Conservation (phyloP, 2,329 filamentous ascomycete genomes). For the Sarocladiaceae sp. region DNA sequence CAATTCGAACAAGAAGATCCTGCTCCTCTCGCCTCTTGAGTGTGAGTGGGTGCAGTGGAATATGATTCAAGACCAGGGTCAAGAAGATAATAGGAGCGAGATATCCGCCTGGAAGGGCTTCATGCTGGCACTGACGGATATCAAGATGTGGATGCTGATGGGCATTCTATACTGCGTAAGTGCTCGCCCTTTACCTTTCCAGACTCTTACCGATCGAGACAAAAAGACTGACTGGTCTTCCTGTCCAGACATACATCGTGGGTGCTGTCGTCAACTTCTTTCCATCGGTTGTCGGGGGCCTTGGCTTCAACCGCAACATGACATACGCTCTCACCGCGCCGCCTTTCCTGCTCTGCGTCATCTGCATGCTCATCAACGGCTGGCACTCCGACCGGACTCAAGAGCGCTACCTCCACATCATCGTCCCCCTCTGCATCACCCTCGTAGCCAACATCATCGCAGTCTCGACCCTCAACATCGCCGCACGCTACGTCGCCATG, state of each 20-base stretch:
- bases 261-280: constrained; percentile 24
- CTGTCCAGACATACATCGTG: constrained; percentile 21
- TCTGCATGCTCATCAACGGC: constrained; percentile 18
- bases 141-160: constrained; percentile 32
- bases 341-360: constrained; percentile 20
- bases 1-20: constrained; percentile 16
- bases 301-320: constrained; percentile 21
- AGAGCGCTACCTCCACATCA: constrained; percentile 34
- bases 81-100: constrained; percentile 13
- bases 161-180: constrained; percentile 23
- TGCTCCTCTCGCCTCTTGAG: constrained; percentile 12
- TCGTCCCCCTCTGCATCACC: constrained; percentile 55
- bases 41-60: constrained; percentile 17
- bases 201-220: not conserved
- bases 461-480: constrained; percentile 53
- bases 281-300: constrained; percentile 17
- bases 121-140: constrained; percentile 24
- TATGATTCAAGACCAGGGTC: constrained; percentile 13
- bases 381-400: constrained; percentile 16
- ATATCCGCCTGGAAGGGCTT: constrained; percentile 14
- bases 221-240: not conserved
- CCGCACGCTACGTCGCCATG: constrained; percentile 51
- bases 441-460: constrained; percentile 62
- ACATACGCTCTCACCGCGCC: constrained; percentile 18
- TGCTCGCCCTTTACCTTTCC: not conserved